These are phyloP conservation scores for Camillea tinctor DNA, from an alignment of 2,329 filamentous ascomycete genomes.

Conservation along the genomic window DNA sequence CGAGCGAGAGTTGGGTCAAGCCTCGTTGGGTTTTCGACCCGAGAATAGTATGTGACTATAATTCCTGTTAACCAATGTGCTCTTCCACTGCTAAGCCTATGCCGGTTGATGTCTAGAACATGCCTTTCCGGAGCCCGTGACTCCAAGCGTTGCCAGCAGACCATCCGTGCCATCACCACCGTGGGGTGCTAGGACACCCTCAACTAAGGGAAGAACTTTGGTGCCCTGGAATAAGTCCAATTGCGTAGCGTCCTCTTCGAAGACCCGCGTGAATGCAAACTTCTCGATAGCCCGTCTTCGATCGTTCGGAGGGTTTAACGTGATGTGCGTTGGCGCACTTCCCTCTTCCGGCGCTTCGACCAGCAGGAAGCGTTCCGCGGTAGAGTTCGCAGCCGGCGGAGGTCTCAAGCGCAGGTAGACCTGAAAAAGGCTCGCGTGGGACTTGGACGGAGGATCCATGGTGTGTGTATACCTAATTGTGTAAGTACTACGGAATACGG, in stretches of 20 bases:
- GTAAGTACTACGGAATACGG: not conserved
- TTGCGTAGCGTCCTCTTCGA: slow-evolving; percentile 82
- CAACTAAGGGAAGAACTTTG: slow-evolving; percentile 70
- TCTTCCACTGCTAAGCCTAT: not conserved
- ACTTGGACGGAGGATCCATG: slow-evolving; percentile 45
- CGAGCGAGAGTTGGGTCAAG: slow-evolving; percentile 86
- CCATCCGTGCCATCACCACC: slow-evolving; percentile 83
- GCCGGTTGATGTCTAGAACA: slow-evolving; percentile 4
- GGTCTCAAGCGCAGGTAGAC: slow-evolving; percentile 85
- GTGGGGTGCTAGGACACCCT: slow-evolving; percentile 73
- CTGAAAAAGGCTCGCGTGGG: slow-evolving; percentile 70
- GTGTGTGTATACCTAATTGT: slow-evolving; percentile 6
- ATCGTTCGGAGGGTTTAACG: slow-evolving; percentile 77
- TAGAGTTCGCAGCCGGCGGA: slow-evolving; percentile 45
- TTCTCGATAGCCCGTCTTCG: slow-evolving; percentile 86
- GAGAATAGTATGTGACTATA: slow-evolving; percentile 89
- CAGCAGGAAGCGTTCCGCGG: slow-evolving; percentile 70
- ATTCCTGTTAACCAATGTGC: slow-evolving; percentile 3
- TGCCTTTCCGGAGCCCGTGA: slow-evolving; percentile 96
- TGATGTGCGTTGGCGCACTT: slow-evolving; percentile 66
- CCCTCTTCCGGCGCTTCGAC: slow-evolving; percentile 61
- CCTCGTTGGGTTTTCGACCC: slow-evolving; percentile 85
- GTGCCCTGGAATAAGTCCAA: slow-evolving; percentile 83
- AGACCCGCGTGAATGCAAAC: slow-evolving; percentile 92
- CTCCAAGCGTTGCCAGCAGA: slow-evolving; percentile 84